These are phyloP conservation scores for Phytophthora macrochlamydospora DNA, from an alignment of 352 stramenopile species.

Conservation along the genomic window DNA sequence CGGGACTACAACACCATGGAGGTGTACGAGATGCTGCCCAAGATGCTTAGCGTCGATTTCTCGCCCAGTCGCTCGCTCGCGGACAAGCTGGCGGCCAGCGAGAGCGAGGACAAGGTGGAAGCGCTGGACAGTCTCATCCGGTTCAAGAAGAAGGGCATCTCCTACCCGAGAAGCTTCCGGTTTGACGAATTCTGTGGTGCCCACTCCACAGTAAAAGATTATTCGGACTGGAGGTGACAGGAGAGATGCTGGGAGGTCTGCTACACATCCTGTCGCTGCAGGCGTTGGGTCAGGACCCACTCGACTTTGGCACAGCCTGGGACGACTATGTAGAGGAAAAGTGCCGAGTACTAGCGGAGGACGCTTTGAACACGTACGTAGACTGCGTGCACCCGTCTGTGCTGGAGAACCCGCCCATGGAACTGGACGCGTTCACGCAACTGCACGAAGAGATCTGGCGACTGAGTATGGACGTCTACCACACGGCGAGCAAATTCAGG, in stretches of 20 bases:
- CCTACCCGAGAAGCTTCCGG: conserved; percentile 17
- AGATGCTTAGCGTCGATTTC: conserved; percentile 59
- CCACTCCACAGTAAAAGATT: conserved; percentile 59
- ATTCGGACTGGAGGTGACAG: conserved; percentile 66
- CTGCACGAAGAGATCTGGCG: conserved; percentile 76
- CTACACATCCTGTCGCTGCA: conserved; percentile 42
- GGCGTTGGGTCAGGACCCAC: conserved; percentile 28
- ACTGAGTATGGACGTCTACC: conserved; percentile 75
- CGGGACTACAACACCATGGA: conserved; percentile 51
- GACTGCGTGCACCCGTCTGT: conserved; percentile 75
- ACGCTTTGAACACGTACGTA: conserved; percentile 72
- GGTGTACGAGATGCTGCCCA: conserved; percentile 67
- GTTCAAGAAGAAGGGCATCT: conserved; percentile 45
- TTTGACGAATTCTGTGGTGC: conserved; percentile 40
- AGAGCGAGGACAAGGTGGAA: conserved; percentile 14
- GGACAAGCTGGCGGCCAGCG: conserved; percentile 16
- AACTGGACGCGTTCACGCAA: conserved; percentile 63
- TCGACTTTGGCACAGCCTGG: conserved; percentile 69
- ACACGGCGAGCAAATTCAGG: conserved; percentile 46
- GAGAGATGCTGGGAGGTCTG: conserved; percentile 48
- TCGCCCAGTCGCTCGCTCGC: conserved; percentile 32
- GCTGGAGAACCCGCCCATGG: conserved; percentile 60
- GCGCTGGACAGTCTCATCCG: conserved; percentile 37
- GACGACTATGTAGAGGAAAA: conserved; percentile 69
- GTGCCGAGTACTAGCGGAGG: conserved; percentile 53